Evolutionary conservation across 2,329 filamentous ascomycete genomes (phyloP).

Genomic region (Aspergillus unguis): DNA sequence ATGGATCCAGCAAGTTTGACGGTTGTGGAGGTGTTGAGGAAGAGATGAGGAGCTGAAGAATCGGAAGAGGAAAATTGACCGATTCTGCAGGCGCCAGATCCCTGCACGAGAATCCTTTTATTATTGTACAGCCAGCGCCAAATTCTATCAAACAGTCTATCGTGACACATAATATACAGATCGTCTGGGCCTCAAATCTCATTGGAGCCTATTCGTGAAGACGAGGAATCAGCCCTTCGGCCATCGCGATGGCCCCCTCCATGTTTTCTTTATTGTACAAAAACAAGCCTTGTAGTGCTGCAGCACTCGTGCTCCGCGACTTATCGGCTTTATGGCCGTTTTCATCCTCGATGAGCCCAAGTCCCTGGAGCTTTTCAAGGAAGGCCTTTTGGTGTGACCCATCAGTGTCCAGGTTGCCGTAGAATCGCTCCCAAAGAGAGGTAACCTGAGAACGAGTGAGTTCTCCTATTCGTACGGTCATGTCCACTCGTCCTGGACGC

Average conservation of each 20-base stretch:
- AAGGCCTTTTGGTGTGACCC: constrained; percentile 65
- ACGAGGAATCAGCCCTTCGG: constrained; percentile 47
- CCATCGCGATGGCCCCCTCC: constrained; percentile 79
- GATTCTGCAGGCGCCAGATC: not conserved
- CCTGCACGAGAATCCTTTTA: not conserved
- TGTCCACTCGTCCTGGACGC: constrained; percentile 85
- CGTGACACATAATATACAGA: constrained; percentile 18
- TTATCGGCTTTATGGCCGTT: constrained; percentile 46
- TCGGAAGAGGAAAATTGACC: not conserved
- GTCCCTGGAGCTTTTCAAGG: constrained; percentile 63
- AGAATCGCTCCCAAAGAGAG: constrained; percentile 92
- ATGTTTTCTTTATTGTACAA: constrained; percentile 91
- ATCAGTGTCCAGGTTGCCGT: constrained; percentile 71
- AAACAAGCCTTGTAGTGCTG: constrained; percentile 90
- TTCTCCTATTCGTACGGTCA: constrained; percentile 86
- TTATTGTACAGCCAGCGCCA: constrained; percentile 2
- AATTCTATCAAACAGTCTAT: constrained; percentile 8
- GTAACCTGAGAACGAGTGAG: constrained; percentile 80
- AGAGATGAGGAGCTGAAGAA: not conserved
- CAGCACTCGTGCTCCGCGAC: constrained; percentile 69
- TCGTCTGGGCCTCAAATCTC: constrained; percentile 17
- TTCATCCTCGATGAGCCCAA: constrained; percentile 66
- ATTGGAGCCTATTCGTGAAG: constrained; percentile 30
- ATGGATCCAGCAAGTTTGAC: not conserved
- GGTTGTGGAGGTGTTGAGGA: not conserved